Conservation (phyloP, 2,329 filamentous ascomycete species). For the Cladosporium sp. region DNA sequence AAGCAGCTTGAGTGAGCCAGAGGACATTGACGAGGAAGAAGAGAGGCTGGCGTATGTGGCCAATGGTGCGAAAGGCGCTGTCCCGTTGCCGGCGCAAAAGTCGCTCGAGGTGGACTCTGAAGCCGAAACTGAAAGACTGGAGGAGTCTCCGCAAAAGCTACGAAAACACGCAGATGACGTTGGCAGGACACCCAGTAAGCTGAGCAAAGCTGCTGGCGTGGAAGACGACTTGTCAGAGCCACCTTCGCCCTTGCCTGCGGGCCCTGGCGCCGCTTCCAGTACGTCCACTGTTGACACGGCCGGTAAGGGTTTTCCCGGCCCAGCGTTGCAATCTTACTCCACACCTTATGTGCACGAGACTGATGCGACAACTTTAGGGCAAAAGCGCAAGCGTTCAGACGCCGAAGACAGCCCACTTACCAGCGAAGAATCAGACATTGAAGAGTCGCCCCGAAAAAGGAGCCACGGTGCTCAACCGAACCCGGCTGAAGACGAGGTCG, state of each 20-base stretch:
- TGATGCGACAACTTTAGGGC: slow-evolving; percentile 19
- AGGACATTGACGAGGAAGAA: slow-evolving; percentile 56
- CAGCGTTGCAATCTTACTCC: neutral
- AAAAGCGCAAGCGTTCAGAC: slow-evolving; percentile 42
- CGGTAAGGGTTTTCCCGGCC: slow-evolving; percentile 10
- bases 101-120: slow-evolving; percentile 60
- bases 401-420: slow-evolving; percentile 34
- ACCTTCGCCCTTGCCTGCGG: slow-evolving; percentile 26
- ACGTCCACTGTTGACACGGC: slow-evolving; percentile 21
- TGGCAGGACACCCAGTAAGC: slow-evolving; percentile 70
- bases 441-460: slow-evolving; percentile 30
- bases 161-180: slow-evolving; percentile 37
- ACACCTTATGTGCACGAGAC: neutral
- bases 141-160: slow-evolving; percentile 51
- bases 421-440: slow-evolving; percentile 30
- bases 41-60: slow-evolving; percentile 7
- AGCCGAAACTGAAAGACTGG: slow-evolving; percentile 89
- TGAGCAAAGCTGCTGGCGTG: slow-evolving; percentile 52
- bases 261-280: slow-evolving; percentile 26
- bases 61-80: slow-evolving; percentile 1
- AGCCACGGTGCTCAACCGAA: slow-evolving; percentile 20
- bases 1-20: slow-evolving; percentile 88
- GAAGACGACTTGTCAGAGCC: slow-evolving; percentile 37
- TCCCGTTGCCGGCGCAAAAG: slow-evolving; percentile 17
- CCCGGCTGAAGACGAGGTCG: slow-evolving; percentile 9